Base-by-base conservation (phyloP, 768 basidiomycete species). In the Agaricus subrufescens region DNA sequence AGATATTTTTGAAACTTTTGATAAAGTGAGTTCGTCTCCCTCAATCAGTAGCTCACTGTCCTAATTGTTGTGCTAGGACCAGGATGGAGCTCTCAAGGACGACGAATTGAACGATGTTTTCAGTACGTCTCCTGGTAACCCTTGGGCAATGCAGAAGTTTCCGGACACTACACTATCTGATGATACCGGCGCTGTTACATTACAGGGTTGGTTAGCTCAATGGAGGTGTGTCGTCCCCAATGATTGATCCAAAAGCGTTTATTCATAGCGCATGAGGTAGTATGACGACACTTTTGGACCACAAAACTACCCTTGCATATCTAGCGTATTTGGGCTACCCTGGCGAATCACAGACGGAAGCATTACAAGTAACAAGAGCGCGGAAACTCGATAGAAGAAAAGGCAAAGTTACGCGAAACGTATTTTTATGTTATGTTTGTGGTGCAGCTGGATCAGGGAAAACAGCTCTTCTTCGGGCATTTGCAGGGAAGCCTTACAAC, bases 201-300 rank as follows among this genome's bases (percentile, higher is more conserved):
- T 99, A 44, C 95, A 98, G 73, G 92, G 94, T 1, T 99, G 96
- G 96, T 74, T 98, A 27, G 96, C 96, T 19, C 95, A 97, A 67
- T 99, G 96, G 96, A 96, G 92, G 94, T 94, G 50, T 61, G 78
- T 69, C 26, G 29, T 38, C 38, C 23, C 34, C 3, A 15, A 4
- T 34, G 27, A 47, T 34, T n/a, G 40, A 29, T 53, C 30, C 56
- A 34, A 29, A 45, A 42, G 40, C 50, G 50, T 38, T 47, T 34
- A 11, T 53, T 42, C 46, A 38, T 52, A 54, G 15, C 30, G 46
- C 37, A 26, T 27, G 29, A 54, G 34, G 50, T 48, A 98, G 95
- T 66, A 97, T 98, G 95, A 95, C 94, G 1, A 99, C 96, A 0
- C 78, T 98, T 0, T 80, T 98, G n/a, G 92, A 97, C 60, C 88